These are phyloP conservation scores for Linum trigynum DNA, from an alignment of 345 rosid genomes.

Conservation along the genomic window DNA sequence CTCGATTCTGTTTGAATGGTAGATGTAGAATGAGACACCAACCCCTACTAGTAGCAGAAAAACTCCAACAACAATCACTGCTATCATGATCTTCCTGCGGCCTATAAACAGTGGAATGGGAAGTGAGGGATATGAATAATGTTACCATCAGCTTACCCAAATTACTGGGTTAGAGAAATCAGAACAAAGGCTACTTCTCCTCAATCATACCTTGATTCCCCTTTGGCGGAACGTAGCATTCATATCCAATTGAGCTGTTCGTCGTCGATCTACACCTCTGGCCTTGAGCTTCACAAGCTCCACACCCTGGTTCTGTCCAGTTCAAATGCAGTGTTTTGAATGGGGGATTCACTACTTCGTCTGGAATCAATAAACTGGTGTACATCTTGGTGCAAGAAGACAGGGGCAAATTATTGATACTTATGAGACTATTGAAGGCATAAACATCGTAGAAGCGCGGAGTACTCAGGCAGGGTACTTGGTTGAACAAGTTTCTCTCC, in stretches of 20 bases:
- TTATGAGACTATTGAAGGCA: not conserved
- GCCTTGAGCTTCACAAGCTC: not conserved
- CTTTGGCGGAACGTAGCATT: slow-evolving; percentile 2
- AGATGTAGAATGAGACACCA: not conserved
- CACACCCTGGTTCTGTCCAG: slow-evolving; percentile 7
- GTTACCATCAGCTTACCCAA: too few relatives aligned
- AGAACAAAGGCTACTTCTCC: not conserved
- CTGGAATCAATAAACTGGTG: not conserved
- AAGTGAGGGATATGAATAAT: not conserved
- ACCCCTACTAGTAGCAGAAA: too few relatives aligned
- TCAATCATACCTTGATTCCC: slow-evolving; percentile 1
- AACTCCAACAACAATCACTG: too few relatives aligned
- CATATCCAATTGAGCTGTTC: not conserved
- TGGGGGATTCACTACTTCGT: not conserved
- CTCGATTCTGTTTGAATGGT: not conserved
- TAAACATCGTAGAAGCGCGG: not conserved
- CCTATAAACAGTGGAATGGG: not conserved
- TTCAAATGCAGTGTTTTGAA: not conserved
- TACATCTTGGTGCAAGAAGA: slow-evolving; percentile 9
- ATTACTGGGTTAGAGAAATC: too few relatives aligned
- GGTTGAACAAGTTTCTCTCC: too few relatives aligned
- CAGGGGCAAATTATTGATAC: not conserved
- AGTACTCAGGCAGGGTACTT: too few relatives aligned
- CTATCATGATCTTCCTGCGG: not conserved
- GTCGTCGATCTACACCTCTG: not conserved